phyloP scores from a whole-genome alignment of 305 asterid species.

The Fraxinus latifolia region DNA sequence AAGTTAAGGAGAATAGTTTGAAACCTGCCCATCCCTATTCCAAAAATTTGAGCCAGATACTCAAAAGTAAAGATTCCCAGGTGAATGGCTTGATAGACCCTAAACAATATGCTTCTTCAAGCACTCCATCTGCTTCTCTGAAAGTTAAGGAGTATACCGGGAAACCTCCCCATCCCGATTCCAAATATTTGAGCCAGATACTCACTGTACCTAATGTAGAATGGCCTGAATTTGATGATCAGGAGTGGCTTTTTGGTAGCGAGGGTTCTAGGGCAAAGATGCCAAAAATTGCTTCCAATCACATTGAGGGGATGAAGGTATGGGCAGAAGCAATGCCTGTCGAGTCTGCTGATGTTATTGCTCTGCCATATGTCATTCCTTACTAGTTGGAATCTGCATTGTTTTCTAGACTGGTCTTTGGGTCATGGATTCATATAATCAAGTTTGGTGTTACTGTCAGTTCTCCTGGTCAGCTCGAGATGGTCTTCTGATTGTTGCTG shows the following conservation, averaged over 20 bases:
- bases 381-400: constrained; percentile 28
- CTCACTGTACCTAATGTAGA: constrained; percentile 44
- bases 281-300: constrained; percentile 23
- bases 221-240: constrained; percentile 41
- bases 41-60: constrained; percentile 40
- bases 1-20: constrained; percentile 27
- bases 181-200: constrained; percentile 40
- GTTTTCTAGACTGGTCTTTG: neutral
- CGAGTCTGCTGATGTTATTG: constrained; percentile 39
- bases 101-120: constrained; percentile 18
- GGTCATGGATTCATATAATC: neutral
- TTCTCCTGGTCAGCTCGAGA: neutral
- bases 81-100: constrained; percentile 25
- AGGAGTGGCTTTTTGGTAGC: constrained; percentile 44
- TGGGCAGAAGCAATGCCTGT: constrained; percentile 50
- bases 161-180: constrained; percentile 54
- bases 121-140: constrained; percentile 21
- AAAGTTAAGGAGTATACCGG: constrained; percentile 27
- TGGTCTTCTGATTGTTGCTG: neutral
- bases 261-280: constrained; percentile 26
- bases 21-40: constrained; percentile 50
- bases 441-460: neutral
- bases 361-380: constrained; percentile 55
- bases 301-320: constrained; percentile 31
- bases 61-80: constrained; percentile 22